phyloP scores from a whole-genome alignment of 106 monocot genomes.

The Dioscorea zingiberensis region DNA sequence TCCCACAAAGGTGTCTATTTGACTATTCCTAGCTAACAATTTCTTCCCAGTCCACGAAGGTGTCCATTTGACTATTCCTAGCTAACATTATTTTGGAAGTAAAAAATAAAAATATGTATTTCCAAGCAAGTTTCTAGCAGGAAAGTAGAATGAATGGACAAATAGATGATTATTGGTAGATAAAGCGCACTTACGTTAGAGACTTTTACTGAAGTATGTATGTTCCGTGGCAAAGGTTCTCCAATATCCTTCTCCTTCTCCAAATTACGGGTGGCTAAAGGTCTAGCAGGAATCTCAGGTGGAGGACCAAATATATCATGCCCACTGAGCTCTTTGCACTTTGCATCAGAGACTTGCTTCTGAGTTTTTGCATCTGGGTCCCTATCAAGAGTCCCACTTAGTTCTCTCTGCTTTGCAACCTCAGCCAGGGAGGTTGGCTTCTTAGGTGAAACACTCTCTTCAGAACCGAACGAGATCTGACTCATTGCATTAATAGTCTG shows the following conservation, averaged over 20 bases:
- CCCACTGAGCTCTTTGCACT: slow-evolving; percentile 56
- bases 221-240: slow-evolving; percentile 30
- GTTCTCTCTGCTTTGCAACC: slow-evolving; percentile 43
- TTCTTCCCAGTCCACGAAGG: too few relatives aligned
- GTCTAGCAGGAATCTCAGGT: slow-evolving; percentile 16
- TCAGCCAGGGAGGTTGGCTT: slow-evolving; percentile 49
- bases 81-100: too few relatives aligned
- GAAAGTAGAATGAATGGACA: too few relatives aligned
- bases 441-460: slow-evolving; percentile 49
- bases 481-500: slow-evolving; percentile 41
- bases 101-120: too few relatives aligned
- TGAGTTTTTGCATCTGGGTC: slow-evolving; percentile 34
- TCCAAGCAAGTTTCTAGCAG: too few relatives aligned
- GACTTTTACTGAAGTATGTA: slow-evolving; percentile 62
- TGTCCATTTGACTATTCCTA: too few relatives aligned
- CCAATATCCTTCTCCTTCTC: slow-evolving; percentile 51
- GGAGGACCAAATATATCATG: slow-evolving; percentile 62
- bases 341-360: slow-evolving; percentile 49
- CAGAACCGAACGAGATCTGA: slow-evolving; percentile 54
- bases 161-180: too few relatives aligned
- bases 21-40: too few relatives aligned
- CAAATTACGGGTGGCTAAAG: slow-evolving; percentile 38
- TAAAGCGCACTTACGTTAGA: slow-evolving; percentile 50
- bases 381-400: slow-evolving; percentile 48
- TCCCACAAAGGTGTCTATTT: too few relatives aligned